Percentiles rank a stretch among this genome's conserved stretches.
phyloP scores from a whole-genome alignment of 331 rosid genomes.

The Malus hybrid region DNA sequence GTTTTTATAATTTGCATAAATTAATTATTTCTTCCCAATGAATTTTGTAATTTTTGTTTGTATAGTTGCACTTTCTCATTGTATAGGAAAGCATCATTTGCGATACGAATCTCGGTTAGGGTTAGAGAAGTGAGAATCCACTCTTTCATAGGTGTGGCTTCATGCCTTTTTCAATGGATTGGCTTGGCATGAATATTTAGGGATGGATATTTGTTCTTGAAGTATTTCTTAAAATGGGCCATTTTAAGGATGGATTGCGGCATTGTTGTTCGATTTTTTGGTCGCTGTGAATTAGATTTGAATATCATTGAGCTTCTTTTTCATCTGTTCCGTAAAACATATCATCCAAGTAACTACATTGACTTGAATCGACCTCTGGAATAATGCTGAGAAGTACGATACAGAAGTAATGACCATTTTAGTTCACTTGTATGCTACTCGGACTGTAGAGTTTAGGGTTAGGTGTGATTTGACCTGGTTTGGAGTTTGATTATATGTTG shows the following conservation, averaged over 20 bases:
- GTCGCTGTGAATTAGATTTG: background rate
- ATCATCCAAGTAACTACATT: background rate
- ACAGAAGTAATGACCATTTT: background rate
- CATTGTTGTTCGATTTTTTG: background rate
- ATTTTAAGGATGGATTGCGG: background rate
- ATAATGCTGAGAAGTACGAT: background rate
- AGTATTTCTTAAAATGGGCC: background rate
- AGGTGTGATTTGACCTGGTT: background rate
- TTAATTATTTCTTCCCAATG: background rate
- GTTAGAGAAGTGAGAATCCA: background rate
- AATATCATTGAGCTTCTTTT: background rate
- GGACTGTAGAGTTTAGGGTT: background rate
- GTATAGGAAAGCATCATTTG: background rate
- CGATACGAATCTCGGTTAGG: background rate
- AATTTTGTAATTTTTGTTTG: background rate
- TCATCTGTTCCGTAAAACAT: background rate
- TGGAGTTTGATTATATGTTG: background rate
- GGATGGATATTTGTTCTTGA: background rate
- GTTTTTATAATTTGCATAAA: background rate
- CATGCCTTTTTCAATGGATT: background rate
- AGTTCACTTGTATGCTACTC: background rate
- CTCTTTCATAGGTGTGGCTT: no score
- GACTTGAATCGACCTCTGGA: background rate
- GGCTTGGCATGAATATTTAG: background rate
- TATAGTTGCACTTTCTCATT: background rate